Conservation (phyloP, 495 filamentous ascomycete genomes). For the Apiosordaria backusii region DNA sequence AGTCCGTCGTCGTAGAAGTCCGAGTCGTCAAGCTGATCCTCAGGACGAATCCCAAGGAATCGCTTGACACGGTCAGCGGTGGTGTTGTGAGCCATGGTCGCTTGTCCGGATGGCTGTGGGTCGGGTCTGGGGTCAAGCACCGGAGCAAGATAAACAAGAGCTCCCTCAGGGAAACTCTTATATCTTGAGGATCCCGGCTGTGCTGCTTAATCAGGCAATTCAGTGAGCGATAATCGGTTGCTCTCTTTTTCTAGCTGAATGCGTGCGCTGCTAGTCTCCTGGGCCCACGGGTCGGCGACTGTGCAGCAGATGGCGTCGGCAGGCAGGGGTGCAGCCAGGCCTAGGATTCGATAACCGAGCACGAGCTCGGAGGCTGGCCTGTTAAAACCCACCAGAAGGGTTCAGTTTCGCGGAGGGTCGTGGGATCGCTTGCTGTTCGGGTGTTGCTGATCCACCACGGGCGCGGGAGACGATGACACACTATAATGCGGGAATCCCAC, state of each 20-base stretch:
- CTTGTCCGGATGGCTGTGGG: constrained; percentile 4
- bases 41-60: constrained; percentile 29
- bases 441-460: constrained; percentile 7
- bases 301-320: constrained; percentile 1
- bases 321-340: constrained; percentile 11
- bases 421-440: too few relatives aligned
- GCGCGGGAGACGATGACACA: constrained; percentile 29
- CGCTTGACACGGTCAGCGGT: constrained; percentile 27
- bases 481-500: constrained; percentile 15
- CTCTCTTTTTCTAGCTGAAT: too few relatives aligned
- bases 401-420: neutral
- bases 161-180: constrained; percentile 16
- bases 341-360: constrained; percentile 12
- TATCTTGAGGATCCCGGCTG: constrained; percentile 13
- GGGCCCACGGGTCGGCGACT: neutral
- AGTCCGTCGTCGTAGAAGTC: constrained; percentile 46
- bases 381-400: neutral
- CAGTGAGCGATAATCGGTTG: neutral
- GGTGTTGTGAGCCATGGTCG: constrained; percentile 25
- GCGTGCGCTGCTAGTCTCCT: neutral
- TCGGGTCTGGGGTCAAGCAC: neutral
- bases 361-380: constrained; percentile 6
- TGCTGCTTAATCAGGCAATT: neutral
- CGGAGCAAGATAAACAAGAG: neutral
- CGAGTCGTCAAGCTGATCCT: constrained; percentile 24